Evolutionary conservation across 179 eudicot genomes (phyloP).

Genomic region (Silene coronaria): DNA sequence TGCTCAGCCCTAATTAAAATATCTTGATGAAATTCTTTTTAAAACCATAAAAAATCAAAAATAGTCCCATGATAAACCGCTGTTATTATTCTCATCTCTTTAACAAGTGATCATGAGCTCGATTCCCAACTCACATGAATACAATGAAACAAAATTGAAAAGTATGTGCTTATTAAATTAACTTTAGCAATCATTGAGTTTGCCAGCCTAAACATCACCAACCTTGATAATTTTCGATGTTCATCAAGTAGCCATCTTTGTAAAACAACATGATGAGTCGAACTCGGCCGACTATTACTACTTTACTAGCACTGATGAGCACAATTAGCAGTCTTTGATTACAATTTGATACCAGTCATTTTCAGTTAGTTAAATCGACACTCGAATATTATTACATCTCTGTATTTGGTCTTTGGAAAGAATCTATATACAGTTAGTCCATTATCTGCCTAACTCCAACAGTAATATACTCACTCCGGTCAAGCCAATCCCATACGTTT

Average conservation of each 20-base stretch:
- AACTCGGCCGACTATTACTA: background rate
- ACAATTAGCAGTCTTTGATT: background rate
- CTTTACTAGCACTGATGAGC: background rate
- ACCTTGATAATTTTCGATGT: background rate
- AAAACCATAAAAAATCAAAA: no score
- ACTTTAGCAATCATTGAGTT: no score
- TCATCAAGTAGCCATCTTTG: conserved; percentile 3
- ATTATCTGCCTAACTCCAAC: background rate
- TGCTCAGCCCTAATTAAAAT: no score
- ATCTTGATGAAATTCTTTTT: no score
- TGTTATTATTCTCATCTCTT: no score
- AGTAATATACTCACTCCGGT: background rate
- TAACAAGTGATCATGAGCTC: no score
- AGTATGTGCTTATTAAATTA: no score
- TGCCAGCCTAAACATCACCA: background rate
- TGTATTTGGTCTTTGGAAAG: background rate
- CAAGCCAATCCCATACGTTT: no score
- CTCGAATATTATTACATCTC: background rate
- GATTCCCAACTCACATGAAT: no score
- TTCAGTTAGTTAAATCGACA: background rate
- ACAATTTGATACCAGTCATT: background rate
- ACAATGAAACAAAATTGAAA: no score
- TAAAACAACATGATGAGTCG: background rate
- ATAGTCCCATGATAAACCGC: no score
- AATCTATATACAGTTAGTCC: background rate